Evolutionary conservation across 2,329 filamentous ascomycete genomes (phyloP).

Genomic region (Fusarium siculi): DNA sequence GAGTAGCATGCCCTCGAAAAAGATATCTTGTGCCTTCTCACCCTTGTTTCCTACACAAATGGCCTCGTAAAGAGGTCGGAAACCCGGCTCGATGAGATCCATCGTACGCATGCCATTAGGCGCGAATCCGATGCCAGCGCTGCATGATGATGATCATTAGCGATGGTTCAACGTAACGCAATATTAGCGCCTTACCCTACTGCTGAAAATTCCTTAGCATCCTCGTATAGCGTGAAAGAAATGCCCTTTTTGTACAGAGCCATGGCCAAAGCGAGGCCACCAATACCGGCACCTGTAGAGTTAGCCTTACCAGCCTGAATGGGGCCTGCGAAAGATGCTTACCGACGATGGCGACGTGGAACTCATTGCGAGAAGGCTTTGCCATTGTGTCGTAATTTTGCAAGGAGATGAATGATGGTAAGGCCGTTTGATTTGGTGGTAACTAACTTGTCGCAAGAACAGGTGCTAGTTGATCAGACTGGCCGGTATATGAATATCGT

Average conservation of each 20-base stretch:
- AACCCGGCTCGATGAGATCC: background rate
- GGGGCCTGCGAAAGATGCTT: too few species aligned
- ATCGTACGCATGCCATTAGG: background rate
- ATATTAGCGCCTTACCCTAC: background rate
- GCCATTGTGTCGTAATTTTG: background rate
- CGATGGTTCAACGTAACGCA: accelerated
- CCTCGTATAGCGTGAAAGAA: background rate
- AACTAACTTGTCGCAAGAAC: too few species aligned
- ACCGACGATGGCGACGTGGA: background rate
- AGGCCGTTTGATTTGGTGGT: too few species aligned
- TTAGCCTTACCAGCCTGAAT: background rate
- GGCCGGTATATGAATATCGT: background rate
- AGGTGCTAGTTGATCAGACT: background rate
- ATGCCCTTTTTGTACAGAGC: background rate
- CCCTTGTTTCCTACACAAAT: background rate
- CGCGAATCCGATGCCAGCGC: background rate
- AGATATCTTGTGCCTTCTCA: background rate
- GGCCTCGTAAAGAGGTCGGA: background rate
- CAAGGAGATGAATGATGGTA: too few species aligned
- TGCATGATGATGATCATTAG: background rate
- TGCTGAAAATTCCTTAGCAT: background rate
- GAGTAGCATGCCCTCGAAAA: background rate
- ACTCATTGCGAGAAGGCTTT: background rate
- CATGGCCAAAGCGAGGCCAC: background rate
- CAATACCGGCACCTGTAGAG: background rate